Percentiles rank a stretch among this genome's conserved stretches.
These are phyloP conservation scores for Phytophthora boehmeriae DNA, from an alignment of 352 stramenopile species.

Conservation along the genomic window DNA sequence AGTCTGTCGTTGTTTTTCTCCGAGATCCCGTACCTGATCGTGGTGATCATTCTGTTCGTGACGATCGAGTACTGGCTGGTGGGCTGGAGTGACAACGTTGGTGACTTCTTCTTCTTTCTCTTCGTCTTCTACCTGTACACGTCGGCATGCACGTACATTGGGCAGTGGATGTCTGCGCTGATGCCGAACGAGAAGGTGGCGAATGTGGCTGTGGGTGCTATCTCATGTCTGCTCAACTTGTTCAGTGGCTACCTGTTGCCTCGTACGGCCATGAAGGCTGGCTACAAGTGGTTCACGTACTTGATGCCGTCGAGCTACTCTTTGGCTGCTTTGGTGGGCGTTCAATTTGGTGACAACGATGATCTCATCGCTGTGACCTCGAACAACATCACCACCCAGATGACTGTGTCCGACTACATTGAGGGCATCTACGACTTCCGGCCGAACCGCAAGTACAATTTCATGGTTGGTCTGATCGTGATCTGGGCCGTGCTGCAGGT, in stretches of 20 bases:
- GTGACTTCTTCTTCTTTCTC: slow-evolving; percentile 43
- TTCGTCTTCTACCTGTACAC: slow-evolving; percentile 62
- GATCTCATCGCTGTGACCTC: slow-evolving; percentile 22
- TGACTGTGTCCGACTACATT: slow-evolving; percentile 40
- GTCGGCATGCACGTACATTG: slow-evolving; percentile 61
- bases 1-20: slow-evolving; percentile 63
- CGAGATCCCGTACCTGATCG: slow-evolving; percentile 61
- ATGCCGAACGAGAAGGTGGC: slow-evolving; percentile 76
- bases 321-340: slow-evolving; percentile 41
- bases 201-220: slow-evolving; percentile 66
- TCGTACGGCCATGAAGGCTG: slow-evolving; percentile 43
- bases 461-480: slow-evolving; percentile 53
- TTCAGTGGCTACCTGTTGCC: slow-evolving; percentile 62
- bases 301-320: slow-evolving; percentile 65
- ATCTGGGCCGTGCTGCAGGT: slow-evolving; percentile 63
- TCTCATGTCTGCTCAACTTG: slow-evolving; percentile 68
- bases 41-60: slow-evolving; percentile 51
- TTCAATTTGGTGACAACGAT: slow-evolving; percentile 40
- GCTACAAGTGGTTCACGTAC: slow-evolving; percentile 71
- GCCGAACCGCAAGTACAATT: slow-evolving; percentile 47
- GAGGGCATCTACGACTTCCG: slow-evolving; percentile 55
- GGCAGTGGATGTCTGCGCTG: slow-evolving; percentile 73
- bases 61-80: slow-evolving; percentile 68
- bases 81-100: slow-evolving; percentile 38
- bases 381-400: slow-evolving; percentile 7